Conservation (phyloP, 2,329 filamentous ascomycete genomes). For the Massarina eburnea region DNA sequence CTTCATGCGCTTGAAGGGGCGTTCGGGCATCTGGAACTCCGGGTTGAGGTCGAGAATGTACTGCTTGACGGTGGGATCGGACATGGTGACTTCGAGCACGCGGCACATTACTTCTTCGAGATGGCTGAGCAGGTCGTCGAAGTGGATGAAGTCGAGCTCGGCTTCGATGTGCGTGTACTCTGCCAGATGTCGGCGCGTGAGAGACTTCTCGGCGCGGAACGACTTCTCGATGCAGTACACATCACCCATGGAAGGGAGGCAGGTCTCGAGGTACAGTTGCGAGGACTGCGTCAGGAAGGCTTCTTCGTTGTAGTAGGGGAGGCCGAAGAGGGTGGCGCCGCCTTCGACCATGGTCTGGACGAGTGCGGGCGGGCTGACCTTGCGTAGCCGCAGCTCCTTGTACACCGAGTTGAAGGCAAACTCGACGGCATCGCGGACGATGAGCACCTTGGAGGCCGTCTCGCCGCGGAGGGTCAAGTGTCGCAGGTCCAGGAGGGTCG, state of each 20-base stretch:
- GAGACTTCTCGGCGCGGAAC: slow-evolving; percentile 94
- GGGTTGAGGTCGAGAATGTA: slow-evolving; percentile 89
- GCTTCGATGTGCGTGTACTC: slow-evolving; percentile 98
- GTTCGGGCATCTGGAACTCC: slow-evolving; percentile 75
- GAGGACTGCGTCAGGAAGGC: slow-evolving; percentile 96
- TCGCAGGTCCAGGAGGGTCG: slow-evolving; percentile 76
- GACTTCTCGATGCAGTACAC: slow-evolving; percentile 99
- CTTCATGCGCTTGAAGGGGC: slow-evolving; percentile 92
- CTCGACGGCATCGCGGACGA: slow-evolving; percentile 79
- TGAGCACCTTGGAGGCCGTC: slow-evolving; percentile 80
- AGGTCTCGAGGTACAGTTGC: slow-evolving; percentile 96
- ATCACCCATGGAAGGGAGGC: slow-evolving; percentile 84
- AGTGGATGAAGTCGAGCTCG: slow-evolving; percentile 93
- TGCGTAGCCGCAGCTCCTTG: slow-evolving; percentile 73
- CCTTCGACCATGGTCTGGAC: slow-evolving; percentile 96
- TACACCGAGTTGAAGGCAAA: slow-evolving; percentile 79
- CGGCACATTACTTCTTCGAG: slow-evolving; percentile 85
- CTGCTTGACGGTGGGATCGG: slow-evolving; percentile 70
- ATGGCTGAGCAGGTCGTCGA: slow-evolving; percentile 83
- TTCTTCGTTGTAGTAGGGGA: slow-evolving; percentile 85
- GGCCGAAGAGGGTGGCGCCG: slow-evolving; percentile 85
- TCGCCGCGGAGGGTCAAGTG: slow-evolving; percentile 86
- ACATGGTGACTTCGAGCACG: slow-evolving; percentile 76
- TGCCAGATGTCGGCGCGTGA: slow-evolving; percentile 89
- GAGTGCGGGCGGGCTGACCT: slow-evolving; percentile 86